Percentiles rank a stretch among this genome's conserved stretches.
phyloP scores from a whole-genome alignment of 2,329 filamentous ascomycete species.

The Xylaria sp. region DNA sequence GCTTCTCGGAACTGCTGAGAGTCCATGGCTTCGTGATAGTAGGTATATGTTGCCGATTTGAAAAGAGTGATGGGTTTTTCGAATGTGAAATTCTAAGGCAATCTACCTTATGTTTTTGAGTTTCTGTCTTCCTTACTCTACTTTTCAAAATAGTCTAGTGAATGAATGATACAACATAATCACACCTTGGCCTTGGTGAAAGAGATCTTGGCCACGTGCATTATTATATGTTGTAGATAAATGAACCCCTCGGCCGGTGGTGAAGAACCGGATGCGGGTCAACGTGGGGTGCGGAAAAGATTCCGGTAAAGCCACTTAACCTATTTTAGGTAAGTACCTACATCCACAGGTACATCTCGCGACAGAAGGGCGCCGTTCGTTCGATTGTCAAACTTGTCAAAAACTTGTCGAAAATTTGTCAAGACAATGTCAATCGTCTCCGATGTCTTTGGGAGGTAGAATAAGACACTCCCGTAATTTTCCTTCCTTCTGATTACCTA shows the following conservation, averaged over 20 bases:
- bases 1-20: conserved; percentile 80
- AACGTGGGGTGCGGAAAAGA: background rate
- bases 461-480: too few species aligned
- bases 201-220: background rate
- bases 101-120: background rate
- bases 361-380: conserved; percentile 15
- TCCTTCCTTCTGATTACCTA: too few species aligned
- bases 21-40: conserved; percentile 68
- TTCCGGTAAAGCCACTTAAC: background rate
- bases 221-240: background rate
- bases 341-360: background rate
- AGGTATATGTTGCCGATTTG: background rate
- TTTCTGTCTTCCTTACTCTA: background rate
- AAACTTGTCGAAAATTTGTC: conserved; percentile 1
- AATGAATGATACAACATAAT: conserved; percentile 3
- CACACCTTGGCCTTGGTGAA: background rate
- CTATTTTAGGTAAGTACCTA: background rate
- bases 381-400: conserved; percentile 18
- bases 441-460: background rate
- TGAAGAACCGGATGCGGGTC: conserved; percentile 2
- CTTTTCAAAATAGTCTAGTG: background rate
- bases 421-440: background rate
- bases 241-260: conserved; percentile 1
- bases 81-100: background rate
- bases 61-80: background rate